Evolutionary conservation across 2,329 filamentous ascomycete species (phyloP).

Genomic region (Fusarium oxysporum): DNA sequence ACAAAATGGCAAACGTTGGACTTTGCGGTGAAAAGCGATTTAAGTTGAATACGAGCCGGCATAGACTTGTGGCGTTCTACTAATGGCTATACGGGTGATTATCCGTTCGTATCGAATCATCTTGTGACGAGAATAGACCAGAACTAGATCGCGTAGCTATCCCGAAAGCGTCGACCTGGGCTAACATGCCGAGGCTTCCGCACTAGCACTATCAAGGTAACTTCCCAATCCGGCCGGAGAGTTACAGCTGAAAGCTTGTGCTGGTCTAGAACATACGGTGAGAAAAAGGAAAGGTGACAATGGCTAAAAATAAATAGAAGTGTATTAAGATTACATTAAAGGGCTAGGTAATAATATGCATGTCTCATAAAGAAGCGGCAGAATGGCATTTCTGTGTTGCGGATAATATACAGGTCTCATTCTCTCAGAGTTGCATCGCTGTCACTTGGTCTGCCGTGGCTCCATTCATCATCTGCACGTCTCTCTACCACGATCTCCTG

Average conservation of each 20-base stretch:
- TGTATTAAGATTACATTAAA: constrained; percentile 2
- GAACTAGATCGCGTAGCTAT: background rate
- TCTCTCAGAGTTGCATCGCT: background rate
- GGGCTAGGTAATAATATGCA: background rate
- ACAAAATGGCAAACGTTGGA: background rate
- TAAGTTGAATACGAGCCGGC: background rate
- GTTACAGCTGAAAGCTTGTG: background rate
- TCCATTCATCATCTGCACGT: background rate
- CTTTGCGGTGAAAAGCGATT: background rate
- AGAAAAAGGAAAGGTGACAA: background rate
- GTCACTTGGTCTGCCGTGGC: background rate
- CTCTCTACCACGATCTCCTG: background rate
- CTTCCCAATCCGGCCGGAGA: background rate
- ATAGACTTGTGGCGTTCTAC: background rate
- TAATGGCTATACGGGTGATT: background rate
- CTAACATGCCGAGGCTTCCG: background rate
- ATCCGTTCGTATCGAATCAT: background rate
- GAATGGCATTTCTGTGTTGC: background rate
- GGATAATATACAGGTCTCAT: background rate
- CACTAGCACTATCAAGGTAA: background rate
- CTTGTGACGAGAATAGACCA: background rate
- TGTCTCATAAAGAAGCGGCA: background rate
- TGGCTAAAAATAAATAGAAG: background rate
- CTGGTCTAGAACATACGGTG: background rate
- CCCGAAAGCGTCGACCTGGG: background rate